Evolutionary conservation across 2,329 filamentous ascomycete species (phyloP).

Genomic region (Lecanicillium sp.): DNA sequence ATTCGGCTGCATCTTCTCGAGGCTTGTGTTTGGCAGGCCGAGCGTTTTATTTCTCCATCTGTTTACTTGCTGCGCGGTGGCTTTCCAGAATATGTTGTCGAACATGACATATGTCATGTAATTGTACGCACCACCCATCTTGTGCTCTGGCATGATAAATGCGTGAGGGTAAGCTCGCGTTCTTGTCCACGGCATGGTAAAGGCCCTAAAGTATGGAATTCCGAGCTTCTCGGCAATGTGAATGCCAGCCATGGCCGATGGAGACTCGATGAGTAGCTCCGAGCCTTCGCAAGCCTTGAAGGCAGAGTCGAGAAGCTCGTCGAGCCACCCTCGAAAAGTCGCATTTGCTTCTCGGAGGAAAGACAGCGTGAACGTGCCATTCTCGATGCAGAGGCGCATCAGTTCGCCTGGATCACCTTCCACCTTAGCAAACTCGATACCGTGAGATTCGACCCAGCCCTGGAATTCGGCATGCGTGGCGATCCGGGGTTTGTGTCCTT

Average conservation of each 20-base stretch:
- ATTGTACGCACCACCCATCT: conserved; percentile 93
- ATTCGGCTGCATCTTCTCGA: conserved; percentile 91
- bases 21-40: conserved; percentile 67
- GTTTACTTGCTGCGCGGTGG: conserved; percentile 86
- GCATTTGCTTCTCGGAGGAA: conserved; percentile 82
- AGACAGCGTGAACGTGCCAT: conserved; percentile 91
- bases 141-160: conserved; percentile 85
- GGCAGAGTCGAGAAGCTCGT: conserved; percentile 74
- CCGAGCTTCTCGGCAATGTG: conserved; percentile 90
- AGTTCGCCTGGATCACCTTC: conserved; percentile 89
- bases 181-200: conserved; percentile 98
- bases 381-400: conserved; percentile 93
- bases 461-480: conserved; percentile 90
- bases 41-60: conserved; percentile 80
- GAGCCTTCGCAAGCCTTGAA: conserved; percentile 79
- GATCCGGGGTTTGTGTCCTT: conserved; percentile 81
- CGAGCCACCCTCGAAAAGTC: conserved; percentile 92
- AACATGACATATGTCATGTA: conserved; percentile 94
- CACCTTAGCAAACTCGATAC: conserved; percentile 84
- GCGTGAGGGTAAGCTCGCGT: conserved; percentile 95
- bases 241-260: conserved; percentile 94
- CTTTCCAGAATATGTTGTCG: conserved; percentile 94
- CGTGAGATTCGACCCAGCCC: conserved; percentile 82
- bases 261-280: conserved; percentile 89
- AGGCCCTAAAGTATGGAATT: conserved; percentile 94